phyloP scores from a whole-genome alignment of 306 rosid genomes.

The Inga oerstediana region DNA sequence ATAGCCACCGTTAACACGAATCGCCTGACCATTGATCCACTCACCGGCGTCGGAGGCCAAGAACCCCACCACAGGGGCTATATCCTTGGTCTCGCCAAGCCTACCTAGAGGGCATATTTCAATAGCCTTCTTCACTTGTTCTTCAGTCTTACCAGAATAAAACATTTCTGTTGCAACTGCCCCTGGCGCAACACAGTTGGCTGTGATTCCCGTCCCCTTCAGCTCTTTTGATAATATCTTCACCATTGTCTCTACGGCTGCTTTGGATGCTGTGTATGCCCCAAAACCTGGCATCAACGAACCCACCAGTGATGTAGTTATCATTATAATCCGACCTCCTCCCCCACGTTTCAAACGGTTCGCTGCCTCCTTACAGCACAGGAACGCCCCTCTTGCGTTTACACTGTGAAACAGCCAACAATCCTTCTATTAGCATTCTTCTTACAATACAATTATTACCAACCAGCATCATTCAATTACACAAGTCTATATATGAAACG shows the following conservation, averaged over 20 bases:
- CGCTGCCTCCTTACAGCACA: constrained; percentile 55
- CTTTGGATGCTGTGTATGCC: constrained; percentile 55
- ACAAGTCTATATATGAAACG: too few species aligned
- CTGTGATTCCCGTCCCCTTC: constrained; percentile 50
- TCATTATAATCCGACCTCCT: constrained; percentile 52
- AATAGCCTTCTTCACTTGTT: constrained; percentile 29
- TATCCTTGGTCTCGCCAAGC: constrained; percentile 52
- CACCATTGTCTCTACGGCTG: constrained; percentile 60
- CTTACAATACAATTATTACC: not conserved
- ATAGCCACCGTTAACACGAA: constrained; percentile 59
- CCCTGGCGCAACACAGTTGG: constrained; percentile 60
- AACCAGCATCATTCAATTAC: not conserved
- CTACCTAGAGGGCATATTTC: constrained; percentile 41
- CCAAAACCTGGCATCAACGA: constrained; percentile 33
- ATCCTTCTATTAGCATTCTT: not conserved
- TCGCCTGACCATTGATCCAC: constrained; percentile 64
- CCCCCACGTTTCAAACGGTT: constrained; percentile 54
- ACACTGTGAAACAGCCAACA: constrained; percentile 20
- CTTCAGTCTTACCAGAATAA: constrained; percentile 45
- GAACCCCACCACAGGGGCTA: constrained; percentile 57
- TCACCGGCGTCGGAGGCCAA: constrained; percentile 50
- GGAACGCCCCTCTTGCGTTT: constrained; percentile 56
- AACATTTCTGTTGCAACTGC: constrained; percentile 48
- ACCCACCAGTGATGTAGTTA: constrained; percentile 49
- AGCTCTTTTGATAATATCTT: constrained; percentile 56